Conservation (phyloP, 306 rosid genomes). For the Quercus parvula region DNA sequence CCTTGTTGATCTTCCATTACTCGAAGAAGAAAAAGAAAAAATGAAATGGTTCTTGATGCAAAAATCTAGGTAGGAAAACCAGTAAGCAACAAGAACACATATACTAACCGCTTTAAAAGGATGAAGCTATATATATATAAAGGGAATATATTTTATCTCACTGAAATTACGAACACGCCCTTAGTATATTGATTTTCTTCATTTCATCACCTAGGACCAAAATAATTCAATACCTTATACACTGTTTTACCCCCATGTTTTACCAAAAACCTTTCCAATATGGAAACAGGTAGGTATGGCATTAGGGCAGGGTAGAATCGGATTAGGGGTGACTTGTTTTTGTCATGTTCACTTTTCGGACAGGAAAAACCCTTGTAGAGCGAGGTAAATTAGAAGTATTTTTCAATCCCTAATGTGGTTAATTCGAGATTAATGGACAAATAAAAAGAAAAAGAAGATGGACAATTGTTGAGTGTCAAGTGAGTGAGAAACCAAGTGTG, state of each 20-base stretch:
- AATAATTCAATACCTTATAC: neutral
- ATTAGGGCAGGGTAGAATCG: too few species aligned
- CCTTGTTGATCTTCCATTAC: slow-evolving; percentile 55
- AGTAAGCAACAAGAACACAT: slow-evolving; percentile 7
- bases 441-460: too few species aligned
- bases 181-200: neutral
- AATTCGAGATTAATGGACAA: too few species aligned
- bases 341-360: too few species aligned
- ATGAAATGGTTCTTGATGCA: slow-evolving; percentile 20
- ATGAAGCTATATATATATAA: slow-evolving; percentile 12
- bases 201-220: neutral
- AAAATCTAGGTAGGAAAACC: slow-evolving; percentile 39
- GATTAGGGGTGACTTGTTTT: too few species aligned
- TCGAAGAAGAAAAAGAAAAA: slow-evolving; percentile 2
- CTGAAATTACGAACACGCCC: slow-evolving; percentile 13
- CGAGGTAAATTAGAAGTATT: too few species aligned
- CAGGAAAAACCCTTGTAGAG: too few species aligned
- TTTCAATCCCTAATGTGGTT: too few species aligned
- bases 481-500: too few species aligned
- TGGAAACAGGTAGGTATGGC: too few species aligned
- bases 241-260: neutral
- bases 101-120: slow-evolving; percentile 20
- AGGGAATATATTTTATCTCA: neutral
- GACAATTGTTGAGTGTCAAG: too few species aligned
- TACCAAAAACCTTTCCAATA: too few species aligned